Conservation (phyloP, 208 protist species). For the Acanthamoeba lenticulata region DNA sequence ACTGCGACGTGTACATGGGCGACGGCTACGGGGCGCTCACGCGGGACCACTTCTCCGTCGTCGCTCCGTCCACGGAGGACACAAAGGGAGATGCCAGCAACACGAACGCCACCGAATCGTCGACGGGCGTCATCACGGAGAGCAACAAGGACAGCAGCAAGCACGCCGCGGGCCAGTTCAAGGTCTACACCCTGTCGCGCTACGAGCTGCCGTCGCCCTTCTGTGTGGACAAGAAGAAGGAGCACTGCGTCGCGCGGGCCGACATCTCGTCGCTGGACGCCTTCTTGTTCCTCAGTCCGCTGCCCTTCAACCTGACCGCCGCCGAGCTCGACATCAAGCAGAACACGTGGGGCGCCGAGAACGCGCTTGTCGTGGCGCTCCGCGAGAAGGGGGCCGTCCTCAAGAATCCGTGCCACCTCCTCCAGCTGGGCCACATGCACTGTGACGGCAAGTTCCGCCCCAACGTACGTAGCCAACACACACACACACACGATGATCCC, state of each 20-base stretch:
- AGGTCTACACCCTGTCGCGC: slow-evolving; percentile 21
- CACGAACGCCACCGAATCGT: background rate
- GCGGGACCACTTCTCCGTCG: background rate
- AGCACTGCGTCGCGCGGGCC: background rate
- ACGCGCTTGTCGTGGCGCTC: background rate
- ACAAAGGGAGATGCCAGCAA: background rate
- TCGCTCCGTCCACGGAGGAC: background rate
- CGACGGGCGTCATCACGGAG: background rate
- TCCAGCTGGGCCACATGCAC: slow-evolving; percentile 23
- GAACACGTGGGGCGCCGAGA: slow-evolving; percentile 50
- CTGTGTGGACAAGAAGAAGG: slow-evolving; percentile 15
- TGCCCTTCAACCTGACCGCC: background rate
- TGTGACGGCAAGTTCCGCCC: slow-evolving; percentile 38
- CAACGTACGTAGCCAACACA: slow-evolving; percentile 30
- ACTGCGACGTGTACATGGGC: slow-evolving; percentile 6
- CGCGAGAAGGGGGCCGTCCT: background rate
- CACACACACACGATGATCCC: background rate
- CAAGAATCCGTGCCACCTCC: slow-evolving; percentile 19
- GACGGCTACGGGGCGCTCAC: slow-evolving; percentile 11
- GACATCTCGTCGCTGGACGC: slow-evolving; percentile 34
- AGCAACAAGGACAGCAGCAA: background rate
- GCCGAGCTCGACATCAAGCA: slow-evolving; percentile 15
- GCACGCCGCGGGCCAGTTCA: background rate
- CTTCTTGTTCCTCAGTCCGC: slow-evolving; percentile 14
- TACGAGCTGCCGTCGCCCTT: slow-evolving; percentile 38